Percentiles rank a stretch among this genome's conserved stretches.
These are phyloP conservation scores for Citrullus mucosospermus DNA, from an alignment of 306 rosid genomes.

Conservation along the genomic window DNA sequence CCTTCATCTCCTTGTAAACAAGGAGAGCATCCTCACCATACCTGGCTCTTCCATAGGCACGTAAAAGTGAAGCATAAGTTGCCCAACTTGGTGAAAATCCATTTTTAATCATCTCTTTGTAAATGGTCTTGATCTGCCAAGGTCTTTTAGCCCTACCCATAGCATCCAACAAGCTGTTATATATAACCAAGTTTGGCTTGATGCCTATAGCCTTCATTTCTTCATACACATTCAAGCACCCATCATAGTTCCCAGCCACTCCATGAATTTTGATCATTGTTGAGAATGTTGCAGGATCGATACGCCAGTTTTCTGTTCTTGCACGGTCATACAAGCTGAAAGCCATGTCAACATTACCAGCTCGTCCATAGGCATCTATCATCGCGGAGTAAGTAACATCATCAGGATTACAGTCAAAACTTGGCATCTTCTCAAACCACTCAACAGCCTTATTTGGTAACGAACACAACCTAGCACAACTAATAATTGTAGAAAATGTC, in stretches of 20 bases:
- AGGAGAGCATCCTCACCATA: conserved; percentile 47
- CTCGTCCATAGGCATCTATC: conserved; percentile 65
- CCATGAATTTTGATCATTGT: conserved; percentile 67
- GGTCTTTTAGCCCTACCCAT: conserved; percentile 70
- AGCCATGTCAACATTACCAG: conserved; percentile 60
- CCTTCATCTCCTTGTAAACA: conserved; percentile 75
- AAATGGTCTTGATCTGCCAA: conserved; percentile 53
- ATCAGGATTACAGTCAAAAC: conserved; percentile 49
- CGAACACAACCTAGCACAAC: conserved; percentile 42
- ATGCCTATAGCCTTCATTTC: conserved; percentile 78
- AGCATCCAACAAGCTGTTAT: conserved; percentile 58
- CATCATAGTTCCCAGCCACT: conserved; percentile 51
- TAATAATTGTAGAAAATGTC: conserved; percentile 65
- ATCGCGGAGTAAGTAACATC: conserved; percentile 41
- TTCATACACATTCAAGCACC: conserved; percentile 61
- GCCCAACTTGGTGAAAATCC: conserved; percentile 46
- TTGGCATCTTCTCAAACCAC: conserved; percentile 73
- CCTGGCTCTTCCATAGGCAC: conserved; percentile 58
- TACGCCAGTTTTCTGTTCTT: conserved; percentile 60
- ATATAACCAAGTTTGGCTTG: conserved; percentile 39
- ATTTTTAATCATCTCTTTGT: conserved; percentile 50
- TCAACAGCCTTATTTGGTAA: conserved; percentile 55
- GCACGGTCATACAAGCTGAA: conserved; percentile 63
- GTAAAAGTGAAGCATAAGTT: conserved; percentile 62
- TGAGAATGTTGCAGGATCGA: conserved; percentile 41